Base-by-base conservation (phyloP, 1,284 basidiomycete species). In the Cerrena zonata region DNA sequence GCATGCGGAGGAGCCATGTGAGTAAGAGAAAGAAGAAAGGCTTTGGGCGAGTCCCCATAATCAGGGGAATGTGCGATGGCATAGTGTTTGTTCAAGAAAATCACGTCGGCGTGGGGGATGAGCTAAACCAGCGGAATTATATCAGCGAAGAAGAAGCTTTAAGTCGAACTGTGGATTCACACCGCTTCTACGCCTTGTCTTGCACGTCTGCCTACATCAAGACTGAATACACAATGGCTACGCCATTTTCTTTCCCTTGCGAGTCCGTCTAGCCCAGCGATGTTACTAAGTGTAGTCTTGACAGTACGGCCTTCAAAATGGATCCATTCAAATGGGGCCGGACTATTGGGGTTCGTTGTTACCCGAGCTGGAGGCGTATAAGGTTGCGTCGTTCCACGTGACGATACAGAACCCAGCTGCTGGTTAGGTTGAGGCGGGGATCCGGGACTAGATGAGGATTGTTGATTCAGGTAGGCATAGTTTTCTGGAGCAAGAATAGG, bases 241-340 rank as follows among this genome's bases (percentile, higher is more conserved):
- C 88, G 74, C 88, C 89, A 91, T 59, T 85, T 86, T 30, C 85
- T 77, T 60, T 91, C 88, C 3, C 80, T 75, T 3, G 88, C 87
- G 27, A 90, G 76, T 4, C 86, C 84, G 54, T 90, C 88, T 34
- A 91, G 58, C 3, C 87, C 88, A 27, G 78, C 73, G 25, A 91
- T 79, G 61, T 91, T 91, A 56, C 72, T 82, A 26, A 88, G 68
- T 2, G 87, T 89, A 10, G 84, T 87, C 64, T 85, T 85, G 25
- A 86, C 79, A 0, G 77, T 83, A 5, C 86, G 73, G 2, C 85
- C 86, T 60, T 91, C 87, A 55, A 90, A 87, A 59, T 90, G 87
- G 2, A 91, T 67, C 88, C 88, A 90, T 57, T 91, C 86, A 49
- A 90, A 86, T 0, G 87, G 88, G 0, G 86, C 84, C 0, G 81